These are phyloP conservation scores for Penicillium sp. DNA, from an alignment of 2,329 filamentous ascomycete genomes.

Conservation along the genomic window DNA sequence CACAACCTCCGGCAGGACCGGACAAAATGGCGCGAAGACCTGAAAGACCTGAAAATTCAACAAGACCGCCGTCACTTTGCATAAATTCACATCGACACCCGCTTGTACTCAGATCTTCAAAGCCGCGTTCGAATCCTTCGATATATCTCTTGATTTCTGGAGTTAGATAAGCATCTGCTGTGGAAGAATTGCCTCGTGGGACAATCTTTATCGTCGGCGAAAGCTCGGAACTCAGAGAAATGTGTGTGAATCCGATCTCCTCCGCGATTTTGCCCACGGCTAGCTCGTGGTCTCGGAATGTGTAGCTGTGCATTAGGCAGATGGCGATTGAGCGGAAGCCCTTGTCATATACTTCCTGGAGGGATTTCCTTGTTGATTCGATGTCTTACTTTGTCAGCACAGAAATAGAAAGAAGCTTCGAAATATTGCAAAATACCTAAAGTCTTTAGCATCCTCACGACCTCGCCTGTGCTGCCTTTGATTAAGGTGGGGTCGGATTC, in stretches of 20 bases:
- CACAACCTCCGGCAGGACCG: not conserved
- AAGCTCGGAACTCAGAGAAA: constrained; percentile 73
- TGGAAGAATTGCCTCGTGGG: constrained; percentile 71
- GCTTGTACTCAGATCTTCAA: constrained; percentile 65
- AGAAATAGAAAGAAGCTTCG: too few species aligned
- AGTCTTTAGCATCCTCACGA: constrained; percentile 43
- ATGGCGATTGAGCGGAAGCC: constrained; percentile 3
- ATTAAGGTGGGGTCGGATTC: constrained; percentile 67
- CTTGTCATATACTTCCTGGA: not conserved
- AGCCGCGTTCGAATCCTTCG: constrained; percentile 70
- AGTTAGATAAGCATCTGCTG: constrained; percentile 75
- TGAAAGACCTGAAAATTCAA: constrained; percentile 63
- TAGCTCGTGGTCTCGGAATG: constrained; percentile 79
- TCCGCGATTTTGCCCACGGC: constrained; percentile 72
- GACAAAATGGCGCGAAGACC: constrained; percentile 76
- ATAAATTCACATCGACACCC: constrained; percentile 90
- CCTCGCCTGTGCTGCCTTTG: constrained; percentile 59
- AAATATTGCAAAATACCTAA: not conserved
- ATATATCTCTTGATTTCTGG: constrained; percentile 76
- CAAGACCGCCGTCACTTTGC: constrained; percentile 78
- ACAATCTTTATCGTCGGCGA: constrained; percentile 86
- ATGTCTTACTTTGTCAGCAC: not conserved
- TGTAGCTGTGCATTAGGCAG: constrained; percentile 1
- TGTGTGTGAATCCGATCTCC: constrained; percentile 69
- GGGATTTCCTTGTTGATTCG: not conserved